Base-by-base conservation (phyloP, 177 flowering plant genomes). In the Tripterygium wilfordii region DNA sequence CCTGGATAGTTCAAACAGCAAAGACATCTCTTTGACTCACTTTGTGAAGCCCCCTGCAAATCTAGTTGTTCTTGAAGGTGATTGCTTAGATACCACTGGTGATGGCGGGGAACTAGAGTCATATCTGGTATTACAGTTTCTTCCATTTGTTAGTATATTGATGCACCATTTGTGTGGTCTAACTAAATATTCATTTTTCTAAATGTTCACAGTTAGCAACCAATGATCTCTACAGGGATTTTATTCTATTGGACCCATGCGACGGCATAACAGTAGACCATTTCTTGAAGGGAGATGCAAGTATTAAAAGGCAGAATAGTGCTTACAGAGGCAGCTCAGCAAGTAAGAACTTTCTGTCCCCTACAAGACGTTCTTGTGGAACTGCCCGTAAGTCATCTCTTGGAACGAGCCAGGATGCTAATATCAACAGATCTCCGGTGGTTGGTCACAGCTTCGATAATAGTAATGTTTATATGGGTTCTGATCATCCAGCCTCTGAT, bases 51-150 rank as follows among this genome's bases (percentile, higher is more conserved):
- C 95, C 27, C 99, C 99, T 36, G 79, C 96, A 47, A 89, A 86
- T 63, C 68, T 92, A 30, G 88, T 92, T 61, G 92, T 92, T 14
- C 77, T 89, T 48, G 97, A 92, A 75, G 96, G 99, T 33, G 99
- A 92, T 63, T 83, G 94, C 71, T 77, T 92, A 49, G 91, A 88
- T 63, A 51, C 76, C 51, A 54, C 65, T 51, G 88, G 83, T 49
- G 96, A 79, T 65, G 74, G 62, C 30, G 85, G 89, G 32, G 99
- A 88, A 60, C 62, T 92, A 31, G 96, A 90, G 57, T 76, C 92
- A 14, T 92, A 80, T 65, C 80, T 86, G 96, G 99, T 89, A 86
- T 19, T 31, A 8, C 32, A n/a, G 17, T 49, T 45, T 12, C 33
- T 45, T 29, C 25, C 37, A 25, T 29, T 19, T 30, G 3, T 12